Conservation (phyloP, 2,329 filamentous ascomycete species). For the Elsinoe ampelina region DNA sequence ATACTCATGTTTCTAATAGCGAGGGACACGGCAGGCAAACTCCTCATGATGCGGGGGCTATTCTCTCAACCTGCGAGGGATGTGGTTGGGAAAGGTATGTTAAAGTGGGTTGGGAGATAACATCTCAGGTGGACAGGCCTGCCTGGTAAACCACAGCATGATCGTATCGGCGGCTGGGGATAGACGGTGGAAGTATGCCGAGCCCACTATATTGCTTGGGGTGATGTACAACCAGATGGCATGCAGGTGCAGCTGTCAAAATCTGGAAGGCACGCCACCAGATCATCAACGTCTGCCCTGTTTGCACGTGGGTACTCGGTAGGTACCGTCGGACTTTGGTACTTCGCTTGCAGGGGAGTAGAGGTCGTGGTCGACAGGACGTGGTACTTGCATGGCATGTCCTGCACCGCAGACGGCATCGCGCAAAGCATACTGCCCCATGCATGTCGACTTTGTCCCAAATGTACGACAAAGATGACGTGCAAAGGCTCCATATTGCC, state of each 20-base stretch:
- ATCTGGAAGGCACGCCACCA: not conserved
- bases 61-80: not conserved
- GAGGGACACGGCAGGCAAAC: not conserved
- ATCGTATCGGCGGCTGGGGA: not conserved
- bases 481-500: not conserved
- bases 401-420: not conserved
- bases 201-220: conserved; percentile 5
- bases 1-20: not conserved
- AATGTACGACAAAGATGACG: not conserved
- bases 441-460: not conserved
- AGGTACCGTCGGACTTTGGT: not conserved
- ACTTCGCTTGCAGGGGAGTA: not conserved
- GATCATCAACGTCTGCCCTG: not conserved
- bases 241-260: conserved; percentile 3
- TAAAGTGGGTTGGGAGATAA: not conserved
- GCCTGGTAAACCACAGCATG: not conserved
- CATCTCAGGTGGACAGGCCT: not conserved
- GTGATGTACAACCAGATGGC: not conserved
- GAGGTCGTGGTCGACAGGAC: not conserved
- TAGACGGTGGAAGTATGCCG: not conserved
- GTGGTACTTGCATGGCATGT: not conserved
- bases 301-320: not conserved
- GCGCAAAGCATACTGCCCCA: not conserved
- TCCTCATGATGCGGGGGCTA: not conserved
- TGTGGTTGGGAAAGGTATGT: not conserved